A percentile compares a stretch with the other conserved stretches of the same genome.
Conservation (phyloP, 371 early-diverging fungal genomes). For the Phascolomyces articulosus region DNA sequence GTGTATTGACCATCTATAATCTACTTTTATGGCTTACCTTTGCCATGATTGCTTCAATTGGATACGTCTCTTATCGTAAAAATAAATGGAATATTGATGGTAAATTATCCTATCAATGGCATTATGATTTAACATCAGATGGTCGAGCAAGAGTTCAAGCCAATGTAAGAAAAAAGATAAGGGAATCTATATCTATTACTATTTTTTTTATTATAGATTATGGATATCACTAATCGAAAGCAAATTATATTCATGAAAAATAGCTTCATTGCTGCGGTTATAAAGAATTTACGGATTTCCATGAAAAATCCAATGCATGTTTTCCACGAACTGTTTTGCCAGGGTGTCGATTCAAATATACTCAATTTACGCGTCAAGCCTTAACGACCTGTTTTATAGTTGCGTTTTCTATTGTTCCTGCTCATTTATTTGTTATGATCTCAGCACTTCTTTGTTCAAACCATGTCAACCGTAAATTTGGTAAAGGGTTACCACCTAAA, state of each 20-base stretch:
- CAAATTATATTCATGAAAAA: too few species aligned
- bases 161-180: constrained; percentile 27
- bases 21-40: constrained; percentile 61
- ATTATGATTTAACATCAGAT: constrained; percentile 36
- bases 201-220: neutral
- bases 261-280: constrained; percentile 66
- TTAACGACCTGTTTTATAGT: constrained; percentile 46
- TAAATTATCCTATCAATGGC: constrained; percentile 56
- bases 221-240: neutral
- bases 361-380: constrained; percentile 45
- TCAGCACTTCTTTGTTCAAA: constrained; percentile 59
- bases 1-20: constrained; percentile 48
- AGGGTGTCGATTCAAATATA: constrained; percentile 53
- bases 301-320: constrained; percentile 58
- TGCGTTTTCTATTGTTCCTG: constrained; percentile 52
- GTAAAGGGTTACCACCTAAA: constrained; percentile 53
- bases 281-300: constrained; percentile 54
- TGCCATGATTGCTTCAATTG: constrained; percentile 56
- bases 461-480: constrained; percentile 58
- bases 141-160: constrained; percentile 48
- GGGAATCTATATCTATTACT: neutral
- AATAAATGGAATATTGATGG: constrained; percentile 51
- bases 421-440: constrained; percentile 53
- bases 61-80: constrained; percentile 56
- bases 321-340: constrained; percentile 61